Evolutionary conservation across 495 filamentous ascomycete genomes (phyloP), one percentile per base, ranked within the genome.

Genomic region (Neurospora sp.): DNA sequence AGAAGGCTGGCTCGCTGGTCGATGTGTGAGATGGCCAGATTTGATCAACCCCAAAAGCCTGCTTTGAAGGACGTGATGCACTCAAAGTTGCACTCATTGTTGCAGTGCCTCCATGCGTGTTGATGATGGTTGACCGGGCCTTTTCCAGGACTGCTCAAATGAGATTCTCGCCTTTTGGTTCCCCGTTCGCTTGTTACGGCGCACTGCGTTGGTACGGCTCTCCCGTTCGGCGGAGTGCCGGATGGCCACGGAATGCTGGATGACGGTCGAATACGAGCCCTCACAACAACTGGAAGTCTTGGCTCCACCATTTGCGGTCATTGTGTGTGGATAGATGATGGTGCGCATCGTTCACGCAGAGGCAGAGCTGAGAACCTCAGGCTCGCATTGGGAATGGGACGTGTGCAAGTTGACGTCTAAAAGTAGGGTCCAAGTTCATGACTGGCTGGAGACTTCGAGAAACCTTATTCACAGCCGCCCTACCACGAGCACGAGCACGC

Each of bases 211-310:
- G 54, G 54, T 18, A 59, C 48, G 48, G 48, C 4, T 27, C 20
- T 31, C 2, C 27, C 54, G 54, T 66, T 66, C 54, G 54, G 54
- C 54, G 54, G 23, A 62, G 46, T 31, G 27, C 54, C 54, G 23
- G 54, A 62, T 4, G 48, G 54, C 54, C 27, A 66, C 54, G 54
- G 54, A 35, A 66, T 74, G 69, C 70, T 73, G 66, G 62, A 71
- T 42, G 69, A 54, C 23, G 35, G 69, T 72, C 70, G 70, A 76
- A 78, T 78, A 78, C 77, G 77, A 78, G 75, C 72, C 69, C 70
- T 44, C 20, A 59, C 48, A 59, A 35, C 54, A 62, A 62, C 27
- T 54, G 46, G 2, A 62, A 16, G 54, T 9, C 23, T 62, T 31
- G 54, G 54, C 54, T 4, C 54, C 54, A 31, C 54, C 23, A 31